Base-by-base conservation (phyloP, 345 rosid genomes). In the Atalantia buxifolia region DNA sequence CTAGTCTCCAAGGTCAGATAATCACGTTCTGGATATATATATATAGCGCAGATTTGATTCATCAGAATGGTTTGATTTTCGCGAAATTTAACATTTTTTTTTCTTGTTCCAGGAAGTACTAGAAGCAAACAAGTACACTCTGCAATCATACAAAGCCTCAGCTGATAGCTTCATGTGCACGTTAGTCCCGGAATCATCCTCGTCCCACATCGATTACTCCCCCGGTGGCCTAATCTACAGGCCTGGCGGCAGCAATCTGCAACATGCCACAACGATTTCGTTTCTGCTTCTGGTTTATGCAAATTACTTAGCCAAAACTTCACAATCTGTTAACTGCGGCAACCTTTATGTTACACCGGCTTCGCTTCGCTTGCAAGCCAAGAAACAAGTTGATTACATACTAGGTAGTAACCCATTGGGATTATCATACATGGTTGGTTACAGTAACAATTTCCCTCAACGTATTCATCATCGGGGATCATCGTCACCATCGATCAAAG, bases 131-230 rank as follows among this genome's bases (percentile, higher is more conserved):
- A 76, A 77, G 87, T 88, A 86, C 85, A 24, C 85, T 18, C 87
- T 96, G 9, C 82, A 88, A 71, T 90, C 98, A 57, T 96, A 94
- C 89, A 96, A 90, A 81, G 89, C 92, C 36, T 94, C 98, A 0
- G 98, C 98, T 0, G 98, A 96, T 82, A 94, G 98, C 89, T 96
- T 96, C 85, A 94, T 96, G 91, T 96, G 98, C 88, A 90, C 94
- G 6, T 85, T 96, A 8, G 78, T 94, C 27, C 98, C 98, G 1
- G 91, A 89, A 12, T 91, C 98, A 6, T 76, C 91, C 31, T 86
- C 97, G 30, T 71, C 87, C 25, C 98, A 92, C 88, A 87, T 92
- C 2, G 92, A 87, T 16, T 90, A 88, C 82, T 89, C 91, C 1
- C 95, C 95, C 0, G 99, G 95, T 1, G 99, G 99, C 82, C 88